phyloP scores from a whole-genome alignment of 306 rosid species.

The Argentina anserina region DNA sequence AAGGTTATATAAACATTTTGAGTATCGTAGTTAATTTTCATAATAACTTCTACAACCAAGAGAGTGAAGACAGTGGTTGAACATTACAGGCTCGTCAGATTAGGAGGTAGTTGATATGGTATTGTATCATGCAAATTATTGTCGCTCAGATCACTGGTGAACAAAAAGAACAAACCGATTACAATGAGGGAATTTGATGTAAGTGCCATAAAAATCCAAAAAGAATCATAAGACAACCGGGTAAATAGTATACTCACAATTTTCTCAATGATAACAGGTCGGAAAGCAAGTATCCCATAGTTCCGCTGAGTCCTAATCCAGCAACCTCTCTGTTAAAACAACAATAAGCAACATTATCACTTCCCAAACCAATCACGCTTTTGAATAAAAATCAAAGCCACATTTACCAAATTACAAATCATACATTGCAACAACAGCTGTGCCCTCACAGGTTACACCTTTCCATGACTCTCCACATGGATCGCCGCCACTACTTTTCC shows the following conservation, averaged over 20 bases:
- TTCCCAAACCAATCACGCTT: constrained; percentile 1
- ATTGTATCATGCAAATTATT: constrained; percentile 71
- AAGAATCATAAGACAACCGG: constrained; percentile 7
- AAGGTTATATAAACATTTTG: background rate
- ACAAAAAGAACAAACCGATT: constrained; percentile 10
- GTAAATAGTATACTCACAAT: constrained; percentile 52
- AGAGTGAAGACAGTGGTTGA: background rate
- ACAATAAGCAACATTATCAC: constrained; percentile 28
- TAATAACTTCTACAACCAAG: constrained; percentile 13
- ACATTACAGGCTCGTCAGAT: constrained; percentile 86
- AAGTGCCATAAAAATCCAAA: background rate
- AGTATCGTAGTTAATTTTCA: background rate
- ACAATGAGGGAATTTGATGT: constrained; percentile 8
- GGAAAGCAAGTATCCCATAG: constrained; percentile 86
- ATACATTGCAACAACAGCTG: constrained; percentile 86
- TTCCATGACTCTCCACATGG: constrained; percentile 91
- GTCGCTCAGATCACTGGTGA: constrained; percentile 67
- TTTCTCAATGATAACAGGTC: constrained; percentile 61
- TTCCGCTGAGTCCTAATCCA: constrained; percentile 84
- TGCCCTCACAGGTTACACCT: constrained; percentile 84
- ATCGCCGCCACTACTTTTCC: constrained; percentile 80
- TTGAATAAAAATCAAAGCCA: constrained; percentile 2
- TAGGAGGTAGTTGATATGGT: constrained; percentile 93
- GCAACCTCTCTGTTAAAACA: constrained; percentile 57
- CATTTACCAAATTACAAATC: constrained; percentile 21